Base-by-base conservation (phyloP, 2,329 filamentous ascomycete genomes). In the Lachnellula willkommii region DNA sequence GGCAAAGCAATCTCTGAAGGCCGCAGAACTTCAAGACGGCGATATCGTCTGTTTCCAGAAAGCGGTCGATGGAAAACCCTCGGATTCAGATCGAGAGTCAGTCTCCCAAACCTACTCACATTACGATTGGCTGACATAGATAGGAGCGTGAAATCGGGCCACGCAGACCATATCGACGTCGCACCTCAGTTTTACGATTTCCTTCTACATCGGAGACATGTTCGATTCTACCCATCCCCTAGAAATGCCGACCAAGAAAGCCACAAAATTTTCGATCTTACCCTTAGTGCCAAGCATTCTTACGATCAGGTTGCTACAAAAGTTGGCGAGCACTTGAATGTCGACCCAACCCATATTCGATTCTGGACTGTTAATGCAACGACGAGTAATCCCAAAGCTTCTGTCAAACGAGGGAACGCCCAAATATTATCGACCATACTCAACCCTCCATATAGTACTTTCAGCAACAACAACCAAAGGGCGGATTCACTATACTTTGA, bases 1-100 rank as follows among this genome's bases (percentile, higher is more conserved):
- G 73, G 82, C 87, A 0, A 97, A 96, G 74, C 85, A 90, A 68
- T 90, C 91, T 0, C 79, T 99, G 57, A 89, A 91, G 63, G 85
- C 89, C 57, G 94, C 94, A 1, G 95, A 99, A 71, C 88, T 99
- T 24, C 93, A 97, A 70, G 93, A 99, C 66, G 94, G 94, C 49
- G 94, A 99, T 68, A 95, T 99, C 63, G 84, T 99, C 55, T 96
- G 92, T 69, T 96, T 97, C 74, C 94, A 99, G 70, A 82, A 83
- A 57, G 75, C 80, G 26, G 73, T 69, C 1, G 80, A 82, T 47
- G 72, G 72, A 39, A 81, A 79, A 66, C 28, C 22, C 43, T 50
- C 49, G 20, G 60, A 55, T 22, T 47, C 53, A 51, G 47, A 46
- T 37, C 35, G 24, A 37, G 53, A 55, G 64, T 66, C 54, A 59